A percentile compares a stretch with the other conserved stretches of the same genome.
phyloP scores from a whole-genome alignment of 352 stramenopile species.

The Phytophthora vignae region DNA sequence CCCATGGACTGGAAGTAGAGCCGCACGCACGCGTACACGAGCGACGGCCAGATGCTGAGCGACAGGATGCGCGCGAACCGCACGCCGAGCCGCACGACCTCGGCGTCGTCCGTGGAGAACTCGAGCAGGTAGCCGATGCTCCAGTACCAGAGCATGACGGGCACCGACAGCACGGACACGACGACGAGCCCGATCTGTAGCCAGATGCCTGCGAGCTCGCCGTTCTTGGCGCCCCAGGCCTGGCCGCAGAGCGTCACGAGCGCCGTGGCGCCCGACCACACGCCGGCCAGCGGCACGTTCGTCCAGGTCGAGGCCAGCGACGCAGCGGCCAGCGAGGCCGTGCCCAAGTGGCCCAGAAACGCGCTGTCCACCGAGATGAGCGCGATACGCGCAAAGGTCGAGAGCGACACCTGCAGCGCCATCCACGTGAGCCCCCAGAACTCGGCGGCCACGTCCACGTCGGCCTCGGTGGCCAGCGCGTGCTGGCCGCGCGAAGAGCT shows the following conservation, averaged over 20 bases:
- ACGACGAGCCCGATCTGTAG: slow-evolving; percentile 76
- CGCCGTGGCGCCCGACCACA: slow-evolving; percentile 75
- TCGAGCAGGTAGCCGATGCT: slow-evolving; percentile 64
- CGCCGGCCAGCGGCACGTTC: slow-evolving; percentile 67
- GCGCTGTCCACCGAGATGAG: slow-evolving; percentile 82
- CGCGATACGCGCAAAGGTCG: slow-evolving; percentile 78
- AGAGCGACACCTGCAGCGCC: slow-evolving; percentile 82
- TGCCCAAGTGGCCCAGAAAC: slow-evolving; percentile 81
- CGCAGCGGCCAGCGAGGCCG: slow-evolving; percentile 72
- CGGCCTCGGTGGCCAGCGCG: slow-evolving; percentile 36
- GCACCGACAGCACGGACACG: slow-evolving; percentile 51
- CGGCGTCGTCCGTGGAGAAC: slow-evolving; percentile 65
- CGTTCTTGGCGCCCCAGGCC: slow-evolving; percentile 77
- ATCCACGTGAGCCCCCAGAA: slow-evolving; percentile 77
- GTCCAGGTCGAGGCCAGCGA: slow-evolving; percentile 84
- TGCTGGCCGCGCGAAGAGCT: background rate
- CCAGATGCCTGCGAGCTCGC: slow-evolving; percentile 70
- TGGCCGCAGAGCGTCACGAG: slow-evolving; percentile 84
- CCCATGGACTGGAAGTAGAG: slow-evolving; percentile 89
- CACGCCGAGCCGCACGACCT: slow-evolving; percentile 71
- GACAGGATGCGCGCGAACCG: slow-evolving; percentile 82
- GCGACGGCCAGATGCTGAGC: slow-evolving; percentile 80
- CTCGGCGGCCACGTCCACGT: slow-evolving; percentile 64
- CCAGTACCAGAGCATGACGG: slow-evolving; percentile 76
- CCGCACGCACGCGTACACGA: slow-evolving; percentile 79